Conservation (phyloP, 176 grass and related monocot genomes). For the Eragrostis nindensis region DNA sequence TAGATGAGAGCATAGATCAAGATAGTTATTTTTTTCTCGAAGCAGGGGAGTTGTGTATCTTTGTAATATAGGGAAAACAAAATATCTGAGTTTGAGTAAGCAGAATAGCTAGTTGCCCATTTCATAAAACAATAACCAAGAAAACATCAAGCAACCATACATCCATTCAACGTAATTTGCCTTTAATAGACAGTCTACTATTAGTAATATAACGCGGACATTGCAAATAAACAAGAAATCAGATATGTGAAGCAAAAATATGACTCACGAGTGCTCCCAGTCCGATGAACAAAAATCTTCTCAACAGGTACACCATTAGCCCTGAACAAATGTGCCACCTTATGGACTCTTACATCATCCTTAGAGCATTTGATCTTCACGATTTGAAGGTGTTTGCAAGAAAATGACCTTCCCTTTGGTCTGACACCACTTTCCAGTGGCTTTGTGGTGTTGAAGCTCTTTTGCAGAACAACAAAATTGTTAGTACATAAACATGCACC, state of each 20-base stretch:
- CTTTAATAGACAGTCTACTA: background rate
- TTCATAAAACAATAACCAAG: background rate
- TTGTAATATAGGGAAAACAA: background rate
- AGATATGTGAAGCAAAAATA: background rate
- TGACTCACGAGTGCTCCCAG: constrained; percentile 27
- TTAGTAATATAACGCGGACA: background rate
- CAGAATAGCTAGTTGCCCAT: background rate
- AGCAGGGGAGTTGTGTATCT: too few relatives aligned
- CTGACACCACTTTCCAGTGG: background rate
- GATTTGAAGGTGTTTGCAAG: constrained; percentile 43
- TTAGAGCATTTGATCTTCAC: constrained; percentile 49
- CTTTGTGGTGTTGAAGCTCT: constrained; percentile 26
- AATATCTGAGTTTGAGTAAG: background rate
- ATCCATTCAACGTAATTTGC: background rate
- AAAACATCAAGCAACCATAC: background rate
- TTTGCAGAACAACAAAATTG: background rate
- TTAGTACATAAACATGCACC: background rate
- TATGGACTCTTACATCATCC: constrained; percentile 45
- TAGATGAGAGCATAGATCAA: background rate
- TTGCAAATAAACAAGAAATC: background rate
- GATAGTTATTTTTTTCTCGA: background rate
- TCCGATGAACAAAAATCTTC: constrained; percentile 36
- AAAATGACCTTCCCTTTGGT: constrained; percentile 33
- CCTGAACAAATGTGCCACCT: constrained; percentile 43
- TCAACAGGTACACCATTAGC: constrained; percentile 26